Base-by-base conservation (phyloP, 2,329 filamentous ascomycete genomes). In the Fusarium hainanense region DNA sequence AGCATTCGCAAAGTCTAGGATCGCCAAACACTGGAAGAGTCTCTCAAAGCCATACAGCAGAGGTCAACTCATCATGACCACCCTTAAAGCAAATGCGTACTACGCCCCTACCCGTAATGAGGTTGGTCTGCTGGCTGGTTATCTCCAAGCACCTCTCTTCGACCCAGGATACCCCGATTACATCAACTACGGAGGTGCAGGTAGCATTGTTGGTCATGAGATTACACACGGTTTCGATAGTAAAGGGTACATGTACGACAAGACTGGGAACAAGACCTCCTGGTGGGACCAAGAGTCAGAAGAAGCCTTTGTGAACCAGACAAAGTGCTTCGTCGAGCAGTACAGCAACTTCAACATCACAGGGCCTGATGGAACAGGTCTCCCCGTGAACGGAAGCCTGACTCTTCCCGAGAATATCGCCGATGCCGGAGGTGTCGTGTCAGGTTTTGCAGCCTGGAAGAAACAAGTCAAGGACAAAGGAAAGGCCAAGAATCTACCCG, bases 391-490 rank as follows among this genome's bases (percentile, higher is more conserved):
- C 62, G 90, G 90, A 12, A 81, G 81, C 25, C 80, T 88, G 16
- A 92, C 90, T 0, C 79, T 92, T 3, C 88, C 87, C 21, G 91
- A 93, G 79, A 92, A 92, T 74, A 90, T 93, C 73, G 90, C 90
- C 3, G 91, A 93, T 76, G 88, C 90, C 1, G 90, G 90, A 18
- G 91, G 90, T 16, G 75, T 93, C 0, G 83, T 85, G 10, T 87
- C 89, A 0, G 83, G 89, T 1, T 92, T 87, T 74, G 81, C 85
- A 25, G 89, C 90, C 1, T 93, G 90, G 90, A 86, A 89, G 75
- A 86, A 85, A 67, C 84, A 85, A 13, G 85, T 87, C 32, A 77
- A 81, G 4, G 79, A 84, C 40, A 83, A 82, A n/a, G 63, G 69
- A 2, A 82, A 85, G 0, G 85, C 86, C 61, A 74, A 83, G 73